Conservation (phyloP, 1,139 yeast genomes). For the Suhomyces panamericanus region DNA sequence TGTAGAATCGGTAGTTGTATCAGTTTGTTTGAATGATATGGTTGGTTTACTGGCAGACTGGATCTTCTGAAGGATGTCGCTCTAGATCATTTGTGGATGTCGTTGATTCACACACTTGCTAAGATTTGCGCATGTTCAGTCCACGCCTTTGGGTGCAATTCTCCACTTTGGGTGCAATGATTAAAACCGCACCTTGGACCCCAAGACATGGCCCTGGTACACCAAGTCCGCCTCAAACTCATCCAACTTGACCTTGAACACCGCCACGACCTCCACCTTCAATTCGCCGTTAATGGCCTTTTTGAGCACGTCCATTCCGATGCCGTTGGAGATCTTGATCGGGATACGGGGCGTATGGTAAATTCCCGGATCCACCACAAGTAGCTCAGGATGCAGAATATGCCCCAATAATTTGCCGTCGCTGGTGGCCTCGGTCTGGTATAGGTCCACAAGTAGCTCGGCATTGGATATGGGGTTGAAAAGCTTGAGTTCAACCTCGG, state of each 20-base stretch:
- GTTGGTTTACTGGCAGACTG: no score
- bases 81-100: no score
- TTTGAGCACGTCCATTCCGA: slow-evolving; percentile 51
- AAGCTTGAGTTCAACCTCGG: slow-evolving; percentile 52
- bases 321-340: slow-evolving; percentile 43
- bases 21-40: no score
- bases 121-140: no score
- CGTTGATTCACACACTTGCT: no score
- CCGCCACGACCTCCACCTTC: slow-evolving; percentile 46
- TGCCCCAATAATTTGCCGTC: slow-evolving; percentile 49
- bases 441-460: slow-evolving; percentile 39
- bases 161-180: no score
- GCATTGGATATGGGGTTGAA: slow-evolving; percentile 53
- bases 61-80: no score
- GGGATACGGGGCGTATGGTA: slow-evolving; percentile 51
- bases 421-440: slow-evolving; percentile 47
- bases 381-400: slow-evolving; percentile 33
- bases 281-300: slow-evolving; percentile 53
- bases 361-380: slow-evolving; percentile 51
- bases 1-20: no score
- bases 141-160: background rate
- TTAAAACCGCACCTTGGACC: slow-evolving; percentile 41
- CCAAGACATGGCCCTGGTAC: slow-evolving; percentile 45
- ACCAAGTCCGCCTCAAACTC: slow-evolving; percentile 39
- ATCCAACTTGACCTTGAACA: slow-evolving; percentile 38